A percentile compares a stretch with the other conserved stretches of the same genome.
These are phyloP conservation scores for Chaetomium tenue DNA, from an alignment of 495 filamentous ascomycete genomes.

Conservation along the genomic window DNA sequence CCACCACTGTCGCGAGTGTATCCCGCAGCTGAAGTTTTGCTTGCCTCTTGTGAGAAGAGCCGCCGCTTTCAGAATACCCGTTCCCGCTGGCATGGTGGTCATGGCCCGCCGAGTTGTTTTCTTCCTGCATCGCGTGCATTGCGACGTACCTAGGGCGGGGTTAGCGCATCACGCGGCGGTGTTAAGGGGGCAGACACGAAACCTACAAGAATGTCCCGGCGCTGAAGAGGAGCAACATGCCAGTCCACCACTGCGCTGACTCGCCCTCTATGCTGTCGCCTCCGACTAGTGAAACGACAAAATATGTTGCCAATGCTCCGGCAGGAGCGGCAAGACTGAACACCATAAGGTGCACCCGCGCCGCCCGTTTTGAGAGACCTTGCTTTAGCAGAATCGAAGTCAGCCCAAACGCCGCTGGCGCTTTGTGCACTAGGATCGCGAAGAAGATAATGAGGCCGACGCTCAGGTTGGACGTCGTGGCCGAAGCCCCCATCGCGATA, in stretches of 20 bases:
- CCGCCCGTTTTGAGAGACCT: slow-evolving; percentile 79
- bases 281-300: slow-evolving; percentile 70
- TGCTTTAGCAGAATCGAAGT: slow-evolving; percentile 87
- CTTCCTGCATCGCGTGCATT: slow-evolving; percentile 97
- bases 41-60: slow-evolving; percentile 49
- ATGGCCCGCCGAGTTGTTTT: slow-evolving; percentile 48
- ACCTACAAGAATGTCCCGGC: slow-evolving; percentile 93
- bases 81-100: slow-evolving; percentile 57
- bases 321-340: slow-evolving; percentile 90
- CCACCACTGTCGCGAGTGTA: slow-evolving; percentile 73
- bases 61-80: slow-evolving; percentile 62
- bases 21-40: slow-evolving; percentile 57
- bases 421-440: slow-evolving; percentile 97
- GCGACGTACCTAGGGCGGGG: slow-evolving; percentile 76
- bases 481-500: slow-evolving; percentile 88
- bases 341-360: slow-evolving; percentile 78
- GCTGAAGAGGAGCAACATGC: slow-evolving; percentile 85
- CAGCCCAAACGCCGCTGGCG: slow-evolving; percentile 91
- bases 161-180: background rate
- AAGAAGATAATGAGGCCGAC: slow-evolving; percentile 87
- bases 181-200: background rate
- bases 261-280: slow-evolving; percentile 46
- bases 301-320: slow-evolving; percentile 80
- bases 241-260: slow-evolving; percentile 76
- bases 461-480: slow-evolving; percentile 65